phyloP scores from a whole-genome alignment of 768 basidiomycete genomes.

The Mycena chlorophos region DNA sequence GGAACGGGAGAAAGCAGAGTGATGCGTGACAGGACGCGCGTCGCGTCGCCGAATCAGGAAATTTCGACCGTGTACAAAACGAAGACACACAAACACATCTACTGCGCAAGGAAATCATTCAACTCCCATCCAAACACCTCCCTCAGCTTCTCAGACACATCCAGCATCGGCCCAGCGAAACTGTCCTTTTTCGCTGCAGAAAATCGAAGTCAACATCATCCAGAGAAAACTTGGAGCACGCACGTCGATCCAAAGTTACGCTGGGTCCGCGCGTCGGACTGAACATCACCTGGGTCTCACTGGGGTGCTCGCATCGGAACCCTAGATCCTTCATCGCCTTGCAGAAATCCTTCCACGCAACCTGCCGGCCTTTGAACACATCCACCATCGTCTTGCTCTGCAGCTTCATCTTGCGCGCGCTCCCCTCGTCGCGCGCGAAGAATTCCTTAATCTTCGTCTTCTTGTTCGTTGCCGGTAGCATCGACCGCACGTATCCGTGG shows the following conservation, averaged over 20 bases:
- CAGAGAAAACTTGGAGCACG: not conserved
- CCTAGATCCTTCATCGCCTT: not conserved
- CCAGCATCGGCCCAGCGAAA: not conserved
- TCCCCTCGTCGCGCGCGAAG: no score
- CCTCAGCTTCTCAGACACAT: not conserved
- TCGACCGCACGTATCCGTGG: no score
- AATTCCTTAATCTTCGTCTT: no score
- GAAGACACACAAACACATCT: not conserved
- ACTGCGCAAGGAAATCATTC: not conserved
- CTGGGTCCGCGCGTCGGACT: slow-evolving; percentile 6
- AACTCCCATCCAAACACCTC: not conserved
- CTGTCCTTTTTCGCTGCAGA: not conserved
- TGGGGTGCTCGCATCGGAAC: not conserved
- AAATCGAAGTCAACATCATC: slow-evolving; percentile 13
- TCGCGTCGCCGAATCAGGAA: not conserved
- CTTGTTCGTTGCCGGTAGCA: no score
- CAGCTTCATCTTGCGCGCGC: not conserved
- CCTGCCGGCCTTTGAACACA: not conserved
- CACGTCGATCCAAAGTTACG: slow-evolving; percentile 1
- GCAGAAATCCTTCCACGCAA: not conserved
- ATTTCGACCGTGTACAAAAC: not conserved
- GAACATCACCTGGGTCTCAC: not conserved
- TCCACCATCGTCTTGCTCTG: not conserved
- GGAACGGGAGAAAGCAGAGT: not conserved
- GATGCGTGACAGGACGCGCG: not conserved